Percentiles rank a stretch among this genome's conserved stretches.
Evolutionary conservation across 1,139 yeast genomes (phyloP).

Genomic region (Saccharomyces hybrid): DNA sequence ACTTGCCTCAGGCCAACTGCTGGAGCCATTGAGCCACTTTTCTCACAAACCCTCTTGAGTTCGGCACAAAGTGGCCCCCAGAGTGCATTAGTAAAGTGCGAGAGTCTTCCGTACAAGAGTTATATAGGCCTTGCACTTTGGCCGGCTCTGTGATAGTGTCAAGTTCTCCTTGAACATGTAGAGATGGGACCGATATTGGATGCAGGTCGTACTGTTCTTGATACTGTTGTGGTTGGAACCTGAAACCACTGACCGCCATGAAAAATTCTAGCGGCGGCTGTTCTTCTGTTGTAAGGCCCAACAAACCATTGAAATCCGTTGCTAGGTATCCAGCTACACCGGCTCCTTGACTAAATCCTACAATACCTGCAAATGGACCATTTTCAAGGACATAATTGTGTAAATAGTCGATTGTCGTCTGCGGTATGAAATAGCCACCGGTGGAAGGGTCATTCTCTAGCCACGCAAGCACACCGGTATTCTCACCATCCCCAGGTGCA

Average conservation of each 20-base stretch:
- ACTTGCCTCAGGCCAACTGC: not conserved
- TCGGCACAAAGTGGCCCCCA: conserved; percentile 85
- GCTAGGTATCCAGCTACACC: conserved; percentile 61
- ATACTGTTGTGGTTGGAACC: conserved; percentile 47
- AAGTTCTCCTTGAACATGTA: conserved; percentile 78
- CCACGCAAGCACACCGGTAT: conserved; percentile 26
- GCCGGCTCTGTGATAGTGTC: conserved; percentile 85
- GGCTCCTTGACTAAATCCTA: conserved; percentile 94
- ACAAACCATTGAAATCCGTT: conserved; percentile 36
- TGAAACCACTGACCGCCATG: conserved; percentile 71
- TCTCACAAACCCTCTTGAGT: conserved; percentile 50
- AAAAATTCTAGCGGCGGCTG: conserved; percentile 57
- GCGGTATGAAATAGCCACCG: conserved; percentile 20
- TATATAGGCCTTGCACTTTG: conserved; percentile 50
- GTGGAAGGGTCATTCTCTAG: conserved; percentile 21
- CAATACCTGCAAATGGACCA: conserved; percentile 80
- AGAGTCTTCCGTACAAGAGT: conserved; percentile 42
- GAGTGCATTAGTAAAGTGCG: conserved; percentile 56
- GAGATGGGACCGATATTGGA: conserved; percentile 44
- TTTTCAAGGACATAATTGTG: conserved; percentile 33
- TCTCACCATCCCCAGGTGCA: conserved; percentile 6
- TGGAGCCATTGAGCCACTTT: conserved; percentile 53
- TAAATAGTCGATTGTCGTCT: conserved; percentile 20
- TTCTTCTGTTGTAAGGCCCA: conserved; percentile 20
- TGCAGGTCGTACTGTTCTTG: conserved; percentile 40